Evolutionary conservation across 768 basidiomycete species (phyloP), one percentile per base, ranked within the genome.

Genomic region (Auricularia heimuer): DNA sequence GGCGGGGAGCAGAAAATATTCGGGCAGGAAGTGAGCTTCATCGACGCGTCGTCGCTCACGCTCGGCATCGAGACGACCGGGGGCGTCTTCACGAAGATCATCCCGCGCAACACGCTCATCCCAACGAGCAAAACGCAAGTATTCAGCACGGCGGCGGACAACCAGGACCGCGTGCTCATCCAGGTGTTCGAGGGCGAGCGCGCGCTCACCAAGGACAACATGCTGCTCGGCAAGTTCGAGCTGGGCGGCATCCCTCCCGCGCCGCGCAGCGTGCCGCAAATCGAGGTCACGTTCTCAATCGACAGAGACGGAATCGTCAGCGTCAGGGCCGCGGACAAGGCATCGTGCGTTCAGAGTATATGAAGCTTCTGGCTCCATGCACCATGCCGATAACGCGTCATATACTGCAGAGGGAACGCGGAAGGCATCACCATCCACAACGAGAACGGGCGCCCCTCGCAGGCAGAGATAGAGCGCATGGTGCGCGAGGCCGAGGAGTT

Each of bases 391-490:
- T 62, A 16, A 47, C 29, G 11, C 12, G 18, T 36, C 42, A 29
- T 29, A 29, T 37, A 21, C 67, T n/a, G 37, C 54, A 69, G 68
- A 51, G 78, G 78, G 42, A 78, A 78, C 69, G 74, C 74, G 6
- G 68, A 70, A 65, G 71, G 73, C 69, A 77, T 78, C 70, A 76
- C 74, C 65, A 79, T 79, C 73, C 76, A 73, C 71, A 77, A 79
- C 73, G 77, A 79, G 67, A 77, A 78, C 71, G 80, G 79, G 21
- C 78, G 83, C 64, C 74, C 84, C 14, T 79, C 78, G 61, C 77
- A 79, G 71, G 82, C 84, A 62, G 81, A 85, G 65, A 83, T 86
- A 62, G 81, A 82, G 58, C 73, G 78, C 33, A 85, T 85, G 83
- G 74, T 85, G 56, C 70, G 73, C 18, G 83, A 85, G 56, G 82